Evolutionary conservation across 2,329 filamentous ascomycete genomes (phyloP), one percentile per base, ranked within the genome.

Genomic region (Talaromyces rugulosus): DNA sequence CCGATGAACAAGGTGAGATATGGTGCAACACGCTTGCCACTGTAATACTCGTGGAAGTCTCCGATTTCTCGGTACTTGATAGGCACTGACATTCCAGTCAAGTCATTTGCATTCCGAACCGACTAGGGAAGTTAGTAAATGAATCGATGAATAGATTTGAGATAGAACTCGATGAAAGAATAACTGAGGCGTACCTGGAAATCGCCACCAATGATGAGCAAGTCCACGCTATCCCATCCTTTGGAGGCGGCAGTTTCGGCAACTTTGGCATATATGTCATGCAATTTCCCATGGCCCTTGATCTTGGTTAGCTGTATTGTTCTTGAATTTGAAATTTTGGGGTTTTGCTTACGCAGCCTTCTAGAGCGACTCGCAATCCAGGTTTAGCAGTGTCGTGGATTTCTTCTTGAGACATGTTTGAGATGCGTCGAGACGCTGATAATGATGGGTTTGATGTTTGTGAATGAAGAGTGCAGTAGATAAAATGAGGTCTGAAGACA

Each of bases 41-140:
- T 89, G 76, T 99, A 99, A 81, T 98, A 99, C 65, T 92, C 87
- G 70, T 94, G 91, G 69, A 98, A 99, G 74, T 99, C 95, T 40
- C 91, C 92, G 70, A 99, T 87, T 51, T 85, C 81, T 65, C 91
- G 91, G 77, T 92, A 99, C 75, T 96, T 98, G 63, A 83, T 78
- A 0, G 95, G 94, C 69, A 96, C 92, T 4, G 92, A 90, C 84
- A 98, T 96, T 74, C 92, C 88, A 64, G 88, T 89, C 66, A 98
- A 82, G 74, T 99, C 95, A 66, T 88, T 84, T 9, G 91, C 87
- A 80, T 98, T 98, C 68, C 95, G 91, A 42, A 93, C 87, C 50
- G 95, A 89, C 88, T 92, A 65, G 33, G 66, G n/a, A 56, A 30
- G 42, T 64, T 57, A 66, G 56, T 30, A 16, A 12, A 53, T n/a